Conservation (phyloP, 139 green algal genomes). For the Pseudopediastrum boryanum region DNA sequence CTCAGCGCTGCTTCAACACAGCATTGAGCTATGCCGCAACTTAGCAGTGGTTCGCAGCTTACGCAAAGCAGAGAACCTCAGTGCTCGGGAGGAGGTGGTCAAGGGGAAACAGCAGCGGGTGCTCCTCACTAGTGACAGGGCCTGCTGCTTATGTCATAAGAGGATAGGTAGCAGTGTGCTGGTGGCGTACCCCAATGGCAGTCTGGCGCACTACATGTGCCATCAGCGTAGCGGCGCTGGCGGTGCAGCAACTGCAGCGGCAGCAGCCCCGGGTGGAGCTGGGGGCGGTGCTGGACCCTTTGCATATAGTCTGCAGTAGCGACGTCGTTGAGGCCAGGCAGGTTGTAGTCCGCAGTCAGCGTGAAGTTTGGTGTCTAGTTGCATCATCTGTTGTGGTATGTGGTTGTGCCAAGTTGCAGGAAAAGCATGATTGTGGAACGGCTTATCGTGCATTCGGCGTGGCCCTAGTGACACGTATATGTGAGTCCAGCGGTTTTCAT, state of each 20-base stretch:
- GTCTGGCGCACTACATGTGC: slow-evolving; percentile 82
- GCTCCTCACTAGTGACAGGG: slow-evolving; percentile 70
- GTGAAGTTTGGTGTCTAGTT: no score
- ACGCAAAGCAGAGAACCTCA: slow-evolving; percentile 59
- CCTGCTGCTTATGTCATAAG: slow-evolving; percentile 87
- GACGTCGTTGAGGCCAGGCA: no score
- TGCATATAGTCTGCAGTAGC: no score
- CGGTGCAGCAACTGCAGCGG: neutral
- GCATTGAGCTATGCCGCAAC: slow-evolving; percentile 65
- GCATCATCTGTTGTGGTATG: no score
- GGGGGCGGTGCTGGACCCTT: no score
- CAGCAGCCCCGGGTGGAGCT: no score
- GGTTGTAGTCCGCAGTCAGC: no score
- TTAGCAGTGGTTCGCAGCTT: slow-evolving; percentile 65
- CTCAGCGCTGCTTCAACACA: slow-evolving; percentile 57
- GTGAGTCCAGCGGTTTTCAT: no score
- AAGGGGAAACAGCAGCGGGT: slow-evolving; percentile 55
- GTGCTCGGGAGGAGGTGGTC: slow-evolving; percentile 63
- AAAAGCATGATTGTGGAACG: no score
- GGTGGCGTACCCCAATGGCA: slow-evolving; percentile 73
- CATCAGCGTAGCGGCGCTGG: slow-evolving; percentile 46
- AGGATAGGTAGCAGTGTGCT: slow-evolving; percentile 76
- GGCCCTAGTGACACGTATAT: no score
- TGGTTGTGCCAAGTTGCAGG: no score
- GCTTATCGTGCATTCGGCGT: no score